Conservation (phyloP, 2,329 filamentous ascomycete species). For the Talaromyces sp. region DNA sequence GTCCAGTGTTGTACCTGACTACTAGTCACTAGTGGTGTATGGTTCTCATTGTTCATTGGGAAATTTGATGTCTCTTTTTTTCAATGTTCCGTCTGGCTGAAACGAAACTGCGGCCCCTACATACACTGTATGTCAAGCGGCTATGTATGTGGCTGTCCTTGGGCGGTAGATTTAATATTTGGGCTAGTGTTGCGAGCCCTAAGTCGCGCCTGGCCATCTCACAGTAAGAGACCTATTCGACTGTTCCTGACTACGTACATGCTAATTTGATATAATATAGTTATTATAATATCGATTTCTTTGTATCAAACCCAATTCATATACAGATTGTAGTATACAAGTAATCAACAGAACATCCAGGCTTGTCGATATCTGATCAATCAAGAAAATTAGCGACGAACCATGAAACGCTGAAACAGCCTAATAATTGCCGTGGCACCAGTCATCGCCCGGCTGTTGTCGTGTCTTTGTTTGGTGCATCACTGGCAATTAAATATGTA, state of each 20-base stretch:
- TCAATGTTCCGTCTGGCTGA: background rate
- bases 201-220: background rate
- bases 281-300: background rate
- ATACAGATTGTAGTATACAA: background rate
- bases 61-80: background rate
- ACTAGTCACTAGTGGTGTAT: background rate
- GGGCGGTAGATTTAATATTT: background rate
- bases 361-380: background rate
- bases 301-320: background rate
- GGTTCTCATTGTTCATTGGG: background rate
- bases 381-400: background rate
- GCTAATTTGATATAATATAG: too few species aligned
- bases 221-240: background rate
- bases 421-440: background rate
- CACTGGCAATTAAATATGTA: background rate
- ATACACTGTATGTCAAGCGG: background rate
- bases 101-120: background rate
- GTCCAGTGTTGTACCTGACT: background rate
- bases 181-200: background rate
- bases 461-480: background rate
- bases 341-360: background rate
- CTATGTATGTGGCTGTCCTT: background rate
- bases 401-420: background rate
- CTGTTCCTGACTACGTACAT: background rate
- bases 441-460: background rate